Conservation (phyloP, 164 flowering plant genomes). For the Cinnamomum micranthum region DNA sequence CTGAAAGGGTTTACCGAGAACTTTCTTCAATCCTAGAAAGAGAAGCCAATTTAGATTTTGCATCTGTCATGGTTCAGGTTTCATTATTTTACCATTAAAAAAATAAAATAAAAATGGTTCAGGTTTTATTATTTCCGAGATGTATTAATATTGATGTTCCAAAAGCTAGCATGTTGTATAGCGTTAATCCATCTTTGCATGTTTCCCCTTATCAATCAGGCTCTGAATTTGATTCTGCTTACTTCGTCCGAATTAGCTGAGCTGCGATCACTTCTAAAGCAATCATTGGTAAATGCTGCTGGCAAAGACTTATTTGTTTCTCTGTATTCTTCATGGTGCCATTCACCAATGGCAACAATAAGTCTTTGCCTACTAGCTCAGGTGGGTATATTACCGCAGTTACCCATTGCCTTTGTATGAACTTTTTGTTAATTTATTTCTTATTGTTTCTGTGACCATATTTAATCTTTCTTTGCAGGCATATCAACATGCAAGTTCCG, state of each 20-base stretch:
- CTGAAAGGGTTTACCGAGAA: slow-evolving; percentile 84
- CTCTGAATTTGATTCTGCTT: slow-evolving; percentile 85
- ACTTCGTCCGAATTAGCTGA: slow-evolving; percentile 84
- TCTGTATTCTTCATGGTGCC: slow-evolving; percentile 95
- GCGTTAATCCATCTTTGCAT: background rate
- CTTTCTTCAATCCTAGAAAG: slow-evolving; percentile 74
- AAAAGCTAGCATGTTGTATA: background rate
- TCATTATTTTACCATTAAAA: too few species aligned
- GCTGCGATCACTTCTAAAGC: slow-evolving; percentile 71
- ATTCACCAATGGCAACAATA: slow-evolving; percentile 90
- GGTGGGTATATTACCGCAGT: slow-evolving; percentile 28
- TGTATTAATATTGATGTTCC: too few species aligned
- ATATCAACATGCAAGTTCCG: slow-evolving; percentile 82
- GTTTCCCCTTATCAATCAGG: slow-evolving; percentile 47
- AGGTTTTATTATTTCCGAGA: slow-evolving; percentile 27
- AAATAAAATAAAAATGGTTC: too few species aligned
- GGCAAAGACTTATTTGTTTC: slow-evolving; percentile 80
- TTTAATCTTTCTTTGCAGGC: slow-evolving; percentile 41
- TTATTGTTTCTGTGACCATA: background rate
- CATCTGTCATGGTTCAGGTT: slow-evolving; percentile 86
- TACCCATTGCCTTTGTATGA: background rate
- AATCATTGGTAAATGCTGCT: slow-evolving; percentile 61
- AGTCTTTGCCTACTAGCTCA: slow-evolving; percentile 94
- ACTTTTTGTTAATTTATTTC: background rate
- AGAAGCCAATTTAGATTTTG: slow-evolving; percentile 86